Evolutionary conservation across 2,329 filamentous ascomycete species (phyloP).

Genomic region (Dactylellina haptotyla): DNA sequence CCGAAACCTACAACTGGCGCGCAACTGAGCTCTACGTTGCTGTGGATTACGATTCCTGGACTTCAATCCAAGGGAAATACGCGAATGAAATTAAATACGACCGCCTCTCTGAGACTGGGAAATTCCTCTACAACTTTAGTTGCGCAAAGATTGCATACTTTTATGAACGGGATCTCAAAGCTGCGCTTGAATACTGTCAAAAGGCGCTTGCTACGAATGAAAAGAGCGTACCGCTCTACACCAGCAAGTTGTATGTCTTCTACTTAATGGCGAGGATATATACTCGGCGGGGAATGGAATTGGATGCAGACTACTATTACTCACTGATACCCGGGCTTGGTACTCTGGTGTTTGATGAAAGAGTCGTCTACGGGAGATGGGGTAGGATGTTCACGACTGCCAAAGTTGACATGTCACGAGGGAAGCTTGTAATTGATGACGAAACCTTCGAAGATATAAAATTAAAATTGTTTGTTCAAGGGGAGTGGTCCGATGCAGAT

Average conservation of each 20-base stretch:
- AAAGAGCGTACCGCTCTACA: not conserved
- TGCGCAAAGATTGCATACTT: constrained; percentile 34
- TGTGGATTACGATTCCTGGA: not conserved
- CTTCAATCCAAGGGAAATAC: not conserved
- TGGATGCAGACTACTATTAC: constrained; percentile 44
- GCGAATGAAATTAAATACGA: not conserved
- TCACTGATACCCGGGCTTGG: constrained; percentile 18
- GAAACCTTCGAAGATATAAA: not conserved
- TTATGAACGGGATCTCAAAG: constrained; percentile 5
- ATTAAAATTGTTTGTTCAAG: not conserved
- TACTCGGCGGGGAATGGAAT: constrained; percentile 3
- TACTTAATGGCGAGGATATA: constrained; percentile 34
- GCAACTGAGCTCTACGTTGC: not conserved
- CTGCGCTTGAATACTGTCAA: constrained; percentile 20
- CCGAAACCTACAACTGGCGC: not conserved
- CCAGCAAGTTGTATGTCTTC: constrained; percentile 12
- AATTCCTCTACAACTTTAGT: constrained; percentile 1
- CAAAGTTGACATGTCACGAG: not conserved
- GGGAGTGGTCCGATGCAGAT: too few species aligned
- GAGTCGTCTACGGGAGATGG: constrained; percentile 17
- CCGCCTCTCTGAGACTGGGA: not conserved
- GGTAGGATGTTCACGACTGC: not conserved
- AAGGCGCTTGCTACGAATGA: constrained; percentile 3
- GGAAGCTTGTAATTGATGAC: not conserved
- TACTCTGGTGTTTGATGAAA: constrained; percentile 28